Percentiles rank a stretch among this genome's conserved stretches.
Evolutionary conservation across 495 filamentous ascomycete genomes (phyloP).

Genomic region (Aspergillus diversus): DNA sequence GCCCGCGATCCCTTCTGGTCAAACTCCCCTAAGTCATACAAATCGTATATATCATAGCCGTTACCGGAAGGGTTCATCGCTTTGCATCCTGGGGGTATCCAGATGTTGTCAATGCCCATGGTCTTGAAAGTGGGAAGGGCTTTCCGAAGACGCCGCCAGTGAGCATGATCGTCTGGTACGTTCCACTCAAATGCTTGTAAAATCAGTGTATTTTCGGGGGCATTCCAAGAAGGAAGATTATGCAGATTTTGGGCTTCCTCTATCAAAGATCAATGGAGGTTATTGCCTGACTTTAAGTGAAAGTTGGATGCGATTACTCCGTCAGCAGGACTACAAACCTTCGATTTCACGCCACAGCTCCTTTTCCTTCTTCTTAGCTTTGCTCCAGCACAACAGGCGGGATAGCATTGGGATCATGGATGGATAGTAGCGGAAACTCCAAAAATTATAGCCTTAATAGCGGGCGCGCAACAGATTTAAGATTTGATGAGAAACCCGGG

Average conservation of each 20-base stretch:
- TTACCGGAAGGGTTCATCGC: conserved; percentile 63
- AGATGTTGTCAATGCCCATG: conserved; percentile 68
- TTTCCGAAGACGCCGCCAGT: conserved; percentile 63
- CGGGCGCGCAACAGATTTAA: background rate
- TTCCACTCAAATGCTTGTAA: conserved; percentile 81
- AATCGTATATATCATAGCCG: conserved; percentile 79
- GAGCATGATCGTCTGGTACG: conserved; percentile 62
- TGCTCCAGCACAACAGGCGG: conserved; percentile 15
- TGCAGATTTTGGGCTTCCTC: conserved; percentile 35
- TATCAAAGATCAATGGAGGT: conserved; percentile 8
- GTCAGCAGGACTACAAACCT: conserved; percentile 20
- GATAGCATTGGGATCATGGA: conserved; percentile 21
- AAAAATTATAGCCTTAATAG: background rate
- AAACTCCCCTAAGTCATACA: conserved; percentile 79
- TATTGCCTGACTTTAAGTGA: background rate
- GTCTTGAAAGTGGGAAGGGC: conserved; percentile 58
- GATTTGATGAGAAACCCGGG: background rate
- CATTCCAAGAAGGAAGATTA: conserved; percentile 39
- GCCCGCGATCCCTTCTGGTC: conserved; percentile 66
- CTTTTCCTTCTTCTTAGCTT: conserved; percentile 15
- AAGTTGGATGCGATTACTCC: background rate
- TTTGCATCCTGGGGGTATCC: conserved; percentile 78
- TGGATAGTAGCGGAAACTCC: background rate
- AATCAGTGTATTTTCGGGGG: conserved; percentile 61
- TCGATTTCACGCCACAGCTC: conserved; percentile 27